A percentile compares a stretch with the other conserved stretches of the same genome.
phyloP scores from a whole-genome alignment of 1,284 basidiomycete genomes.

The Pseudozyma flocculosa region DNA sequence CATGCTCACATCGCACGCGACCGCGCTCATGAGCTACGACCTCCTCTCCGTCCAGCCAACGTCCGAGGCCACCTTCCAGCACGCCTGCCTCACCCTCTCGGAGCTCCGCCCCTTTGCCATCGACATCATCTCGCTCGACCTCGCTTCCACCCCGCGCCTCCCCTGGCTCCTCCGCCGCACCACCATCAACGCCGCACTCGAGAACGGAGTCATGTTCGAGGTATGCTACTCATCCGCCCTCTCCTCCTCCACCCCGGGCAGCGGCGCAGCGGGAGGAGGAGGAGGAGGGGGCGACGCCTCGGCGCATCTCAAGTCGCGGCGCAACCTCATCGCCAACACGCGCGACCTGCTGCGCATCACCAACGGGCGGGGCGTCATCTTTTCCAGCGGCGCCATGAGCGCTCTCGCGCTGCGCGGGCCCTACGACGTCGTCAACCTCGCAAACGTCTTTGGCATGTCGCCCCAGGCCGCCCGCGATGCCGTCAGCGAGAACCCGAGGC shows the following conservation, averaged over 20 bases:
- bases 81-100: conserved; percentile 78
- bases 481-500: conserved; percentile 34
- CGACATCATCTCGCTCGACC: conserved; percentile 77
- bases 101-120: conserved; percentile 74
- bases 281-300: not conserved
- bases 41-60: conserved; percentile 73
- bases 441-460: conserved; percentile 46
- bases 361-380: conserved; percentile 52
- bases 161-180: conserved; percentile 80
- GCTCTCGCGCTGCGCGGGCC: conserved; percentile 46
- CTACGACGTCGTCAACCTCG: conserved; percentile 54
- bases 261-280: no score
- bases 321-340: conserved; percentile 49
- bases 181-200: conserved; percentile 74
- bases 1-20: conserved; percentile 39
- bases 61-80: conserved; percentile 70
- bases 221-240: conserved; percentile 64
- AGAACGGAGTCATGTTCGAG: conserved; percentile 81
- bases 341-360: conserved; percentile 52
- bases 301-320: conserved; percentile 15
- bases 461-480: conserved; percentile 42
- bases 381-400: conserved; percentile 41
- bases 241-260: not conserved
- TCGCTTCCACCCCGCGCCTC: conserved; percentile 71
- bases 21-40: conserved; percentile 66